Evolutionary conservation across 208 protist species (phyloP).

Genomic region (Trypanosoma platydactyli): DNA sequence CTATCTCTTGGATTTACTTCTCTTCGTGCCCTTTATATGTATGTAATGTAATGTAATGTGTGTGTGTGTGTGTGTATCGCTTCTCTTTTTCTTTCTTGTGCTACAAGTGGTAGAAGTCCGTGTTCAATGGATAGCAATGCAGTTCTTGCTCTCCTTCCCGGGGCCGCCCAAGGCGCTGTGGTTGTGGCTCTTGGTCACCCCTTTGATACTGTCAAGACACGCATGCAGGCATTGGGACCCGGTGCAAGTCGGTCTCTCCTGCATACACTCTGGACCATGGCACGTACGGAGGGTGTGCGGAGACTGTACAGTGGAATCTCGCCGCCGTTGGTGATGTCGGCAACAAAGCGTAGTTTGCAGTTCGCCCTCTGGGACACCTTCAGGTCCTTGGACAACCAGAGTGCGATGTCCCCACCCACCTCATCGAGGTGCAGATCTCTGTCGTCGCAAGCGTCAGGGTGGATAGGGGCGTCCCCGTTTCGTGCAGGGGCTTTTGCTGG

Average conservation of each 20-base stretch:
- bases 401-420: not conserved
- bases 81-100: slow-evolving; percentile 8
- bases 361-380: slow-evolving; percentile 83
- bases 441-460: not conserved
- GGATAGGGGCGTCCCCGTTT: slow-evolving; percentile 54
- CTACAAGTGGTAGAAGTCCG: not conserved
- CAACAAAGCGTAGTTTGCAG: slow-evolving; percentile 83
- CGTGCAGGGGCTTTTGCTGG: slow-evolving; percentile 70
- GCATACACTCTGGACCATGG: slow-evolving; percentile 64
- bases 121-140: slow-evolving; percentile 22
- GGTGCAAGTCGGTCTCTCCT: slow-evolving; percentile 38
- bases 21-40: not conserved
- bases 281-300: slow-evolving; percentile 50
- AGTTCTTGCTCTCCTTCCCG: slow-evolving; percentile 56
- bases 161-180: slow-evolving; percentile 72
- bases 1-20: not conserved
- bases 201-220: slow-evolving; percentile 88
- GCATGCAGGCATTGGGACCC: slow-evolving; percentile 78
- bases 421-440: not conserved
- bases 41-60: not conserved
- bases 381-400: slow-evolving; percentile 13
- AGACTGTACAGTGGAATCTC: slow-evolving; percentile 79
- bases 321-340: slow-evolving; percentile 81
- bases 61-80: not conserved
- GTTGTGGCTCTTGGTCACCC: slow-evolving; percentile 80